Percentiles rank a stretch among this genome's conserved stretches.
phyloP scores from a whole-genome alignment of 116 monocot genomes.

The Cymodocea nodosa region DNA sequence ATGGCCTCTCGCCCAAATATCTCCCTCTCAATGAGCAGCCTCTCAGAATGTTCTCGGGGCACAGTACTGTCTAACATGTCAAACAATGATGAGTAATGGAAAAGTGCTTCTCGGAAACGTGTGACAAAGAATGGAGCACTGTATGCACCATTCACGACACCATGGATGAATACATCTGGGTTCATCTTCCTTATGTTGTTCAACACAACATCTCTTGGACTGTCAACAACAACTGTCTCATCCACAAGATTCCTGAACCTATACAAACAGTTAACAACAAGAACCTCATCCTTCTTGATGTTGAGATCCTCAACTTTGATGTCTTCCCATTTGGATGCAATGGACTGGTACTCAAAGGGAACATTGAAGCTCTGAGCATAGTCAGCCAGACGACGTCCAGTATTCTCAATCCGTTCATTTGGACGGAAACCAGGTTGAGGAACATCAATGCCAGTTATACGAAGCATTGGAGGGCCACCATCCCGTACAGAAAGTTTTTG shows the following conservation, averaged over 20 bases:
- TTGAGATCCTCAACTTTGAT: constrained; percentile 42
- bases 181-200: constrained; percentile 47
- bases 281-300: constrained; percentile 40
- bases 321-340: constrained; percentile 50
- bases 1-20: constrained; percentile 42
- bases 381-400: constrained; percentile 41
- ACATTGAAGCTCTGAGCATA: constrained; percentile 45
- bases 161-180: constrained; percentile 59
- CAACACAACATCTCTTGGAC: constrained; percentile 50
- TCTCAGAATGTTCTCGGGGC: constrained; percentile 38
- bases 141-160: constrained; percentile 59
- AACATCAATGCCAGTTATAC: constrained; percentile 79
- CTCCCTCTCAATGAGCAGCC: constrained; percentile 47
- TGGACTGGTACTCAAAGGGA: constrained; percentile 45
- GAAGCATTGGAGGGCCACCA: constrained; percentile 53
- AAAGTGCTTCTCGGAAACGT: constrained; percentile 64
- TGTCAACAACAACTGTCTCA: constrained; percentile 60
- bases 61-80: constrained; percentile 62
- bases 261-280: constrained; percentile 54
- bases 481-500: constrained; percentile 27
- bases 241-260: constrained; percentile 47
- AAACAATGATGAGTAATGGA: constrained; percentile 54
- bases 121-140: constrained; percentile 72
- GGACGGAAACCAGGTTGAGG: constrained; percentile 81
- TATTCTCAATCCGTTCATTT: constrained; percentile 47